Base-by-base conservation (phyloP, 352 stramenopile species). In the Phytophthora hibernalis region DNA sequence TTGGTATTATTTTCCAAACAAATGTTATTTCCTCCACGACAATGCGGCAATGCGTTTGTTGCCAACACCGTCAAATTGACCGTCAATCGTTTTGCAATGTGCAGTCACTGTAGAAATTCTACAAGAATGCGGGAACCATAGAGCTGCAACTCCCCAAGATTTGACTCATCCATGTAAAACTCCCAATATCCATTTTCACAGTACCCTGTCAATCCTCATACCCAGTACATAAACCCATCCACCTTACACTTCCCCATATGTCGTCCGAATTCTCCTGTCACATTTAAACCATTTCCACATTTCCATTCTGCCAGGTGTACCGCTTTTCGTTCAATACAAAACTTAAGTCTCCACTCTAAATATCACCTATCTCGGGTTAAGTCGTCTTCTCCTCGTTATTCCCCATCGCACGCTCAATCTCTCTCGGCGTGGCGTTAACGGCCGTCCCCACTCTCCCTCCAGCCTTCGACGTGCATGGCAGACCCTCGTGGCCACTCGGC, bases 401-500 rank as follows among this genome's bases (percentile, higher is more conserved):
- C 53, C 68, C 63, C 68, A 76, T 76, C 63, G 47, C 50, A 24
- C 38, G 44, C 38, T 56, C 35, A 61, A 58, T 76, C 63, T 70
- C 65, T 50, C 2, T 31, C 26, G 26, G 26, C 26, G 52, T 68
- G 42, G 51, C 50, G 52, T n/a, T n/a, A 67, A 56, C 64, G 50
- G 50, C 62, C 65, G 37, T 62, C 52, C 20, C n/a, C 56, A 69
- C 55, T 66, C 47, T 16, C 38, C 13, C 35, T 20, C 15, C 16
- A 8, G 22, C 5, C 16, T 9, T 15, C 4, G 15, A 48, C 13
- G 26, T 20, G 7, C 37, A 76, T 76, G 68, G 54, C 53, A 11
- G 64, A 73, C 49, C 42, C 63, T 10, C 61, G 61, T 43, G 54
- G 50, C 21, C 66, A 80, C 55, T 85, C 70, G 33, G 54, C 68